phyloP scores from a whole-genome alignment of 78 protist species.

The Goniomonas avonlea region DNA sequence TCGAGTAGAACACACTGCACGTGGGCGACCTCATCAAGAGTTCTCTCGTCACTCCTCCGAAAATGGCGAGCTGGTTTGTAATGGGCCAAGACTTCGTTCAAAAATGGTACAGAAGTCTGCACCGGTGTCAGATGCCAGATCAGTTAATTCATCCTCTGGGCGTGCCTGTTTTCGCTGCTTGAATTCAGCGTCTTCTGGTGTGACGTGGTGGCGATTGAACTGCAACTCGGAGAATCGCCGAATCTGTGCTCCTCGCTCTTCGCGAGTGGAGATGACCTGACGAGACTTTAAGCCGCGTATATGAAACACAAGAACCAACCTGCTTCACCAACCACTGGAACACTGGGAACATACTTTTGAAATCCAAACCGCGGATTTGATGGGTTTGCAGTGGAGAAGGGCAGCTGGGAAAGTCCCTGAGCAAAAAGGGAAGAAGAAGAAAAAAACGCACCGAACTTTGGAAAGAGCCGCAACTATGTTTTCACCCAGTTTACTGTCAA shows the following conservation, averaged over 20 bases:
- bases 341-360: slow-evolving; percentile 57
- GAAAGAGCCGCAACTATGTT: slow-evolving; percentile 65
- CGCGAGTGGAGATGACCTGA: slow-evolving; percentile 50
- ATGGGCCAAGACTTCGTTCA: no score
- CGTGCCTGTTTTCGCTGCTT: no score
- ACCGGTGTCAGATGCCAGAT: no score
- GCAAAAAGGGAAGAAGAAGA: no score
- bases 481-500: slow-evolving; percentile 62
- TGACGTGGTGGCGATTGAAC: background rate
- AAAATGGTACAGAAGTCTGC: no score
- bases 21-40: slow-evolving; percentile 20
- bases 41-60: no score
- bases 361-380: slow-evolving; percentile 79
- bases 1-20: slow-evolving; percentile 34
- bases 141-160: no score
- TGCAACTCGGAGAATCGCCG: slow-evolving; percentile 48
- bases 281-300: background rate
- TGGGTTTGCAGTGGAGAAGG: slow-evolving; percentile 75
- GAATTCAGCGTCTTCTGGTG: no score
- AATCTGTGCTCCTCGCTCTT: slow-evolving; percentile 58
- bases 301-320: no score
- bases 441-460: no score
- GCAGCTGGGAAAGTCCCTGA: slow-evolving; percentile 76
- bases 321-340: slow-evolving; percentile 84
- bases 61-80: no score